Evolutionary conservation across 2,329 filamentous ascomycete genomes (phyloP), one percentile per base, ranked within the genome.

Genomic region (Beauveria asiatica): DNA sequence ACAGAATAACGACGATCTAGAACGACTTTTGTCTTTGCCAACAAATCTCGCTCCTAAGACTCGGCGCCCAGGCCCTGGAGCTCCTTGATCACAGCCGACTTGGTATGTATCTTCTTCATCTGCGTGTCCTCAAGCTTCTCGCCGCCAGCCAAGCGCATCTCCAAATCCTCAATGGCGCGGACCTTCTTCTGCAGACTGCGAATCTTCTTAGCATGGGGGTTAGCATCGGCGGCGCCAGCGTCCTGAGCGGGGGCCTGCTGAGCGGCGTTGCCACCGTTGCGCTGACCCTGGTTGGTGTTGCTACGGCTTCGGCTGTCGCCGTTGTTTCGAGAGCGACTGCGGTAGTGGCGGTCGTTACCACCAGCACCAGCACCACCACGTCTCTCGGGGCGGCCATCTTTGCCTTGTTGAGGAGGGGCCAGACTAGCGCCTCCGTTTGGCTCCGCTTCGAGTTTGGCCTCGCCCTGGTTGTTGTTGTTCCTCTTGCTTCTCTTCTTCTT

Each of bases 101-200:
- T 96, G 23, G 92, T 97, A 60, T 85, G 83, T 68, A 99, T 99
- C 83, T 99, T 99, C 82, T 96, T 95, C 75, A 99, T 86, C 78
- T 99, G 94, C 37, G 94, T 99, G 70, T 97, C 93, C 77, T 99
- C 94, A 62, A 99, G 78, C 81, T 97, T 97, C 81, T 99, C 94
- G 5, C 93, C 93, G 39, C 88, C 87, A 3, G 93, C 94, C 66
- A 92, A 86, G 60, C 94, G 86, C 92, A 97, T 97, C 80, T 97
- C 96, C 63, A 99, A 78, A 72, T 99, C 94, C 71, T 99, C 94
- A 70, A 99, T 99, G 11, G 94, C 94, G 21, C 94, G 86, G 64
- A 99, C 89, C 83, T 99, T 99, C 84, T 99, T 99, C 73, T 96
- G 82, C 64, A 99, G 81, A 62, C 90, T 90, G 60, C 94, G 83